phyloP scores from a whole-genome alignment of 192 early-diverging fungal species.

The Gonapodya prolifera region DNA sequence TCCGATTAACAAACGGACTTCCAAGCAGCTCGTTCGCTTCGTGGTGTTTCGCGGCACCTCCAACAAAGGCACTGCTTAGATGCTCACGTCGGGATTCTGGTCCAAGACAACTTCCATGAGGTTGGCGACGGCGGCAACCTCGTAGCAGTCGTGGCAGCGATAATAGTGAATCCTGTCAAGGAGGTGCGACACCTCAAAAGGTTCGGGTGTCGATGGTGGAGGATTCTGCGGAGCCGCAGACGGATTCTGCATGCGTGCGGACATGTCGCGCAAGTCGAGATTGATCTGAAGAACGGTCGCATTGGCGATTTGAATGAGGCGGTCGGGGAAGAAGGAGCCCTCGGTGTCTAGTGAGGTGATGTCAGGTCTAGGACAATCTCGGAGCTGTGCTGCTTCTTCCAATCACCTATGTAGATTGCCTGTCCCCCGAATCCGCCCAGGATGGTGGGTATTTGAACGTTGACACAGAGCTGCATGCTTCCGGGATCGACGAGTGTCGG shows the following conservation, averaged over 20 bases:
- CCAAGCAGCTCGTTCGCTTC: too few relatives aligned
- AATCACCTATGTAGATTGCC: constrained; percentile 25
- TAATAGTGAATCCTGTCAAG: background rate
- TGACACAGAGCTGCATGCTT: constrained; percentile 34
- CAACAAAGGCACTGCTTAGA: too few relatives aligned
- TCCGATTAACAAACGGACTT: too few relatives aligned
- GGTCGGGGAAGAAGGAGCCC: constrained; percentile 23
- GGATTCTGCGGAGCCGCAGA: background rate
- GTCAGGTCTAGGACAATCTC: too few relatives aligned
- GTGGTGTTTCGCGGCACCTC: too few relatives aligned
- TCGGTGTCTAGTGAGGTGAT: constrained; percentile 23
- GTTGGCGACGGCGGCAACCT: background rate
- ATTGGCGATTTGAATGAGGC: constrained; percentile 20
- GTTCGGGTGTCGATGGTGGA: background rate
- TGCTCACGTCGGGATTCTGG: background rate
- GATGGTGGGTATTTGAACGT: constrained; percentile 16
- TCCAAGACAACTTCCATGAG: background rate
- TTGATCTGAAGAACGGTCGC: constrained; percentile 4
- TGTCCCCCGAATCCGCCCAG: constrained; percentile 18
- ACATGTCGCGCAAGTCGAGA: background rate
- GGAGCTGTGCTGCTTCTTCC: background rate
- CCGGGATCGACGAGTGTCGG: background rate
- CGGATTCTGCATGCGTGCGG: background rate
- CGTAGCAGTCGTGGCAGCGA: background rate
- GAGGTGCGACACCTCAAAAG: background rate